Evolutionary conservation across 208 protist genomes (phyloP).

Genomic region (Leishmania major): DNA sequence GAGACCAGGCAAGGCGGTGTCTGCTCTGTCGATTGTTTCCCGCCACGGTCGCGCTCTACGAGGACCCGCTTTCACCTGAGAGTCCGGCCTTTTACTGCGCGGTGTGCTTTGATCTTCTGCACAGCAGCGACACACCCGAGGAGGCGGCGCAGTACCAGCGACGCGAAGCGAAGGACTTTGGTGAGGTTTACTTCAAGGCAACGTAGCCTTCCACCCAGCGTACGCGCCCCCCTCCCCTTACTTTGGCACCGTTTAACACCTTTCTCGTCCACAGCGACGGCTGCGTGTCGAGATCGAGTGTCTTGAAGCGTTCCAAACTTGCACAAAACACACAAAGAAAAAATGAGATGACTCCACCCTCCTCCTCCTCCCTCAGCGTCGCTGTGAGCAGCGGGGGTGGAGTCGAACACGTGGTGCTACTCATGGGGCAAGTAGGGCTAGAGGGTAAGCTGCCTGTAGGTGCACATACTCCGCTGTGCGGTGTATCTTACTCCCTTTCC

Average conservation of each 20-base stretch:
- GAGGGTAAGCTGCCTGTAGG: constrained; percentile 9
- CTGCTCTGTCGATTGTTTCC: constrained; percentile 64
- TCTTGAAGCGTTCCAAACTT: constrained; percentile 2
- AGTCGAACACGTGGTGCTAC: neutral
- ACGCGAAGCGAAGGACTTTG: constrained; percentile 26
- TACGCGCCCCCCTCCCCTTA: neutral
- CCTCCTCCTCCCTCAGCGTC: neutral
- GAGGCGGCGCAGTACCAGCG: constrained; percentile 49
- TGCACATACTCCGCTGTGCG: constrained; percentile 9
- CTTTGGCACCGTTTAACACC: neutral
- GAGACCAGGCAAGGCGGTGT: constrained; percentile 49
- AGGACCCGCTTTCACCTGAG: constrained; percentile 49
- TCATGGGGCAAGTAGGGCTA: constrained; percentile 10
- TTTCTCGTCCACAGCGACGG: constrained; percentile 6
- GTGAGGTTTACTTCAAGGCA: constrained; percentile 48
- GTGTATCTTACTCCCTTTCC: constrained; percentile 3
- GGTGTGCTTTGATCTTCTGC: constrained; percentile 72
- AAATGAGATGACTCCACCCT: neutral
- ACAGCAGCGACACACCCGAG: constrained; percentile 49
- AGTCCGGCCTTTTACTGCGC: constrained; percentile 65
- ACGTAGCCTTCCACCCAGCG: neutral
- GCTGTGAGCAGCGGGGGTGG: neutral
- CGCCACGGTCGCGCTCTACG: constrained; percentile 67
- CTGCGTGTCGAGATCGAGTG: neutral
- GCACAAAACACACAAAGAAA: neutral